phyloP scores from a whole-genome alignment of 2,329 filamentous ascomycete genomes.

The Hymenoscyphus scutula region DNA sequence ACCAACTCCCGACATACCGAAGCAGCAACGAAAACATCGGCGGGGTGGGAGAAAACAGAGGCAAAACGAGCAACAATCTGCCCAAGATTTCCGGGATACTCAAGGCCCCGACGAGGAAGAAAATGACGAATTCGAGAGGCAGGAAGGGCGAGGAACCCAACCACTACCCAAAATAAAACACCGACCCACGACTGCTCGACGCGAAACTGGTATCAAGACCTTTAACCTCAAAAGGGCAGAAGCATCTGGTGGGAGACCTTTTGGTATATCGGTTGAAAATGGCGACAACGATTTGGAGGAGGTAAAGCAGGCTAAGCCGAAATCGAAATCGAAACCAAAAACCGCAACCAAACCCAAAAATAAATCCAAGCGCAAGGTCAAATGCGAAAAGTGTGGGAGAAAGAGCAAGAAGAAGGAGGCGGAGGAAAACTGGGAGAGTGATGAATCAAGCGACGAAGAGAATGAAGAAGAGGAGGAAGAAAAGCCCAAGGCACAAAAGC shows the following conservation, averaged over 20 bases:
- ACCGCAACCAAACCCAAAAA: slow-evolving; percentile 19
- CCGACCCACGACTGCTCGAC: slow-evolving; percentile 10
- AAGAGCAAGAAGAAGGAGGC: slow-evolving; percentile 14
- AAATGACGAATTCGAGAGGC: slow-evolving; percentile 8
- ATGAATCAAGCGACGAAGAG: slow-evolving; percentile 24
- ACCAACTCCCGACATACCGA: slow-evolving; percentile 12
- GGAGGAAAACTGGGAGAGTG: slow-evolving; percentile 16
- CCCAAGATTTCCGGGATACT: slow-evolving; percentile 13
- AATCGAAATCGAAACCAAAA: slow-evolving; percentile 16
- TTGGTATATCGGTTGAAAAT: slow-evolving; percentile 23
- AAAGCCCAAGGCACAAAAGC: slow-evolving; percentile 51
- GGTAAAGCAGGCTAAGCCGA: not conserved
- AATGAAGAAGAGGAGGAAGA: slow-evolving; percentile 41
- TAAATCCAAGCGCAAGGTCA: slow-evolving; percentile 10
- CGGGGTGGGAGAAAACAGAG: slow-evolving; percentile 21
- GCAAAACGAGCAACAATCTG: slow-evolving; percentile 9
- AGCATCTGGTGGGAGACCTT: slow-evolving; percentile 22
- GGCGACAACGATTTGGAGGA: slow-evolving; percentile 10
- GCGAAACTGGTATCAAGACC: slow-evolving; percentile 27
- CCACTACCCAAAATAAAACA: slow-evolving; percentile 10
- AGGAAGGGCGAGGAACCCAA: slow-evolving; percentile 11
- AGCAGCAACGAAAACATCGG: slow-evolving; percentile 14
- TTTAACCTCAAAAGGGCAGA: slow-evolving; percentile 31
- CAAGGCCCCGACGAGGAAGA: slow-evolving; percentile 13
- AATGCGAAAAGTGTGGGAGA: slow-evolving; percentile 17